These are phyloP conservation scores for Lachnellula hyalina DNA, from an alignment of 2,329 filamentous ascomycete genomes.

Conservation along the genomic window DNA sequence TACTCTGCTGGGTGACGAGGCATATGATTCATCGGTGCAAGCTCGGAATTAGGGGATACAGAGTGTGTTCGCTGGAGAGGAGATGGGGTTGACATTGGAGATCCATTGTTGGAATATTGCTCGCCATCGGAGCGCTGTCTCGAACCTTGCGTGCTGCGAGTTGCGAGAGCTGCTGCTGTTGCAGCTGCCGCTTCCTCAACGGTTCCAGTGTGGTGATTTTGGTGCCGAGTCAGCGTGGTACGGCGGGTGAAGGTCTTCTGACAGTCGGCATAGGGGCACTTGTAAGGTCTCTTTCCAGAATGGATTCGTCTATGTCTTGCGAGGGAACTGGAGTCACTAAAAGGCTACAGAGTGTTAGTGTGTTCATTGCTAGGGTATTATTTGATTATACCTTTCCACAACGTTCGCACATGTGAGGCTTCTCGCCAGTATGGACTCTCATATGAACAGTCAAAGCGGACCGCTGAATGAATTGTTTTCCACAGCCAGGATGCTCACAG, in stretches of 20 bases:
- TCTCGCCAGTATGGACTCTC: conserved; percentile 94
- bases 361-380: conserved; percentile 21
- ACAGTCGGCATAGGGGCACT: conserved; percentile 94
- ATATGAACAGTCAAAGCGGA: conserved; percentile 93
- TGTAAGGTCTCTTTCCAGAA: conserved; percentile 92
- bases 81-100: conserved; percentile 74
- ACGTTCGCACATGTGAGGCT: conserved; percentile 94
- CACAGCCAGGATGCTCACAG: conserved; percentile 82
- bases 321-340: conserved; percentile 92
- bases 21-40: conserved; percentile 63
- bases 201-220: conserved; percentile 92
- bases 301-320: conserved; percentile 92
- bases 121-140: conserved; percentile 64
- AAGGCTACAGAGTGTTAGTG: conserved; percentile 56
- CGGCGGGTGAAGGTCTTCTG: conserved; percentile 97
- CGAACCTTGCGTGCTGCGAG: conserved; percentile 36
- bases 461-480: conserved; percentile 95
- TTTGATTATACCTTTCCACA: conserved; percentile 76
- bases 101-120: conserved; percentile 64
- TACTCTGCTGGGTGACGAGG: conserved; percentile 50
- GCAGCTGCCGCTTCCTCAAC: conserved; percentile 89
- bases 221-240: conserved; percentile 90
- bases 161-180: conserved; percentile 77
- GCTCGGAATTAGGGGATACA: conserved; percentile 72
- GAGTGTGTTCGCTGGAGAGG: conserved; percentile 75